Percentiles rank a stretch among this genome's conserved stretches.
These are phyloP conservation scores for Escallonia herrerae DNA, from an alignment of 129 eudicot genomes.

Conservation along the genomic window DNA sequence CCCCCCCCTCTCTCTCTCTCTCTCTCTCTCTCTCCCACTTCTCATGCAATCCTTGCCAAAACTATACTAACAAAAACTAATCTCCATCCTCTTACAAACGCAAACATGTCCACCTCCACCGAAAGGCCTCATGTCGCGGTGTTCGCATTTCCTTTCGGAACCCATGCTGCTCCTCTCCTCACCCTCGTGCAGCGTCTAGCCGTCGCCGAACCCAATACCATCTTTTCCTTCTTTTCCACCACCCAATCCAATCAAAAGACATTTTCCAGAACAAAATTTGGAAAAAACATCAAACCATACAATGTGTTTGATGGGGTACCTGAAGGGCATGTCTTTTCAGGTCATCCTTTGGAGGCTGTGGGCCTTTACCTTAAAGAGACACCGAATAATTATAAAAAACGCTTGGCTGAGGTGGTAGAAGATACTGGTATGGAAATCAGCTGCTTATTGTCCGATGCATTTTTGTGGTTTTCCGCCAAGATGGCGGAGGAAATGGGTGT, in stretches of 20 bases:
- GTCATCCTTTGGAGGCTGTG: constrained; percentile 1
- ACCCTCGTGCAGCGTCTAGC: constrained; percentile 1
- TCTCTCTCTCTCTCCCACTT: no score
- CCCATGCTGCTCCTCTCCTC: background rate
- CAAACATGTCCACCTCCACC: background rate
- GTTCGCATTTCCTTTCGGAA: constrained; percentile 7
- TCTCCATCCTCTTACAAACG: no score
- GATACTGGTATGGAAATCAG: background rate
- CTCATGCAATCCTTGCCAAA: no score
- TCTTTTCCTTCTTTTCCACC: background rate
- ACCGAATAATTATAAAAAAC: background rate
- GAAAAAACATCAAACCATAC: constrained; percentile 3
- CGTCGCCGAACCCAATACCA: background rate
- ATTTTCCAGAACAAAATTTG: background rate
- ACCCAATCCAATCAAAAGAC: background rate
- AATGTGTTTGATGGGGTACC: constrained; percentile 2
- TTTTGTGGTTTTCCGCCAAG: constrained; percentile 7
- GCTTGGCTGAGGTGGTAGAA: background rate
- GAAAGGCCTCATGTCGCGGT: background rate
- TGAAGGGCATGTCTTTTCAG: background rate
- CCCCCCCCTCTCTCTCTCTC: no score
- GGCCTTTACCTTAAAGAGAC: background rate
- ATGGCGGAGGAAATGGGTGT: constrained; percentile 18
- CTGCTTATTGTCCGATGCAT: constrained; percentile 9
- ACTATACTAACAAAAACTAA: no score